Evolutionary conservation across 306 rosid genomes (phyloP), one percentile per base, ranked within the genome.

Genomic region (Oemleria cerasiformis): DNA sequence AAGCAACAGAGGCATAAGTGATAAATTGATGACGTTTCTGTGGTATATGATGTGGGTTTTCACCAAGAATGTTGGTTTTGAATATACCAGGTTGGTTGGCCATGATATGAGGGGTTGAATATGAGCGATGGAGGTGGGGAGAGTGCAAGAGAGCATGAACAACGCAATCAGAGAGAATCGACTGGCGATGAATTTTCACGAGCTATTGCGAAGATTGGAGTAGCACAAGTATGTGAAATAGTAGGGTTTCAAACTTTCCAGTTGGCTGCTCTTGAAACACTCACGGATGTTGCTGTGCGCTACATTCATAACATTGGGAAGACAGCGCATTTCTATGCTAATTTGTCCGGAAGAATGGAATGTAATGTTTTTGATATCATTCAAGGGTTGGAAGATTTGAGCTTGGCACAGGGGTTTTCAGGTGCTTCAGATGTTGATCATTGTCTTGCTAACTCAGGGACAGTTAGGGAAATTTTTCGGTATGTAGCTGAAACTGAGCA

Each of bases 61-160:
- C 17, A 36, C 72, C 73, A 65, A 54, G 84, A 63, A 57, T 73
- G 82, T 75, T 68, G 83, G 62, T 79, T 71, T 81, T 59, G 81
- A 81, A 65, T 71, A 49, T 81, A 65, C 59, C 15, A 65, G 42
- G 71, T 63, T 66, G 71, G 70, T 71, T 86, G 73, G 73, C 68
- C 85, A 0, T 87, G 91, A 88, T 86, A 85, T 86, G 98, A 84
- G 82, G 92, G 72, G 79, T 89, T 90, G 91, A 92, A 92, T 86
- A 92, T 92, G 98, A 88, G 82, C 85, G 75, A 92, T 92, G 96
- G 96, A 48, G 88, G 82, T 82, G 89, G 89, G 88, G 92, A 86
- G 90, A 83, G 80, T 80, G 96, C 85, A 83, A 84, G 81, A 79
- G 89, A 78, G 76, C 85, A 77, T 83, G 84, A 86, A 72, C 85